Evolutionary conservation across 2,329 filamentous ascomycete genomes (phyloP), one percentile per base, ranked within the genome.

Genomic region (Macrophomina pseudophaseolina): DNA sequence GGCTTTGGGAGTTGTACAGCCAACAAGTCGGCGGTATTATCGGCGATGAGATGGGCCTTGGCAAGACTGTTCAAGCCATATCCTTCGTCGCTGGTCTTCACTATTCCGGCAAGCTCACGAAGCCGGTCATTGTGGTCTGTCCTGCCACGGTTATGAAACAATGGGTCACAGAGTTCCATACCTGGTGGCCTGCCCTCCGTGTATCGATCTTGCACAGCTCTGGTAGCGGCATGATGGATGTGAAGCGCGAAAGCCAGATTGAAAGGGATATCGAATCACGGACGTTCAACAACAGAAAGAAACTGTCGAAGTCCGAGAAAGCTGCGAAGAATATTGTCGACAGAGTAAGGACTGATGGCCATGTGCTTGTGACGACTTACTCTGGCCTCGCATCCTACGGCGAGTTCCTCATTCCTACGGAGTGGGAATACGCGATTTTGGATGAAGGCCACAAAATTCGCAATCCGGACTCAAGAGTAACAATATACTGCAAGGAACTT

Each of bases 371-470:
- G 16, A 99, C 95, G 0, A 98, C 95, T 0, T 99, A 99, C 75
- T 91, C 94, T 23, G 95, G 96, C 0, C 84, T 99, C n/a, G 93
- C 97, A 74, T 95, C 92, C 0, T 98, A 98, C 71, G 88, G 91
- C 0, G 89, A 94, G 59, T 85, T 94, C 40, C 81, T 99, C 28
- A 89, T 96, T 40, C 89, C 90, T 0, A 88, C 93, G 0, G 86
- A 95, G 69, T 99, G 95, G 95, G 92, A 90, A 23, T 97, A 96
- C 76, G 94, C 93, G 11, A 91, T 98, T 11, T 85, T 99, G 5
- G 95, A 99, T 68, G 95, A 99, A 82, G 95, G 96, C 3, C 96
- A 99, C 80, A 97, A 97, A 78, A 99, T 99, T 72, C 90, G 95
- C 46, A 99, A 99, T 72, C 95, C 95, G 0, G 96, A 98, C 73